Conservation (phyloP, 1,284 basidiomycete species). For the Flammula alnicola region DNA sequence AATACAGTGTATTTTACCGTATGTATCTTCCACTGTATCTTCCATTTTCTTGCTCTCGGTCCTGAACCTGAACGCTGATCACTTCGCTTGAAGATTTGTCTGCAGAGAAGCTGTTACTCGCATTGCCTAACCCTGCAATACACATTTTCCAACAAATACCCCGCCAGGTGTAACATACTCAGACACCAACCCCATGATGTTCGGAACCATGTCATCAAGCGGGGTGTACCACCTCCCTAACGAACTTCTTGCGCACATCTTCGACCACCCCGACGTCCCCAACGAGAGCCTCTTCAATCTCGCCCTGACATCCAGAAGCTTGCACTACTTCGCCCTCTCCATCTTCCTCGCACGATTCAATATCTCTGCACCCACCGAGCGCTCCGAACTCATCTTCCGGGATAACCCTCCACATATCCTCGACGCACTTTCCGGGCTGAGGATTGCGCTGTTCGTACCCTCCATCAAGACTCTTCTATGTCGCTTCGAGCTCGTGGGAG, state of each 20-base stretch:
- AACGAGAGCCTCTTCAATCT: slow-evolving; percentile 17
- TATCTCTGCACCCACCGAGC: slow-evolving; percentile 18
- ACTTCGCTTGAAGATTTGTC: too few relatives aligned
- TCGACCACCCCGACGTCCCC: slow-evolving; percentile 18
- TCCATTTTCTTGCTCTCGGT: too few relatives aligned
- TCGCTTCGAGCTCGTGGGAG: slow-evolving; percentile 18
- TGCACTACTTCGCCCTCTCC: slow-evolving; percentile 22
- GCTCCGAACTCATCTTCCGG: slow-evolving; percentile 17
- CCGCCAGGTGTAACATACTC: too few relatives aligned
- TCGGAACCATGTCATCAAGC: neutral
- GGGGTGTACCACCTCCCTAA: slow-evolving; percentile 23
- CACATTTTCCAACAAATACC: too few relatives aligned
- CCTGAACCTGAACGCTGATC: too few relatives aligned
- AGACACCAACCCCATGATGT: too few relatives aligned
- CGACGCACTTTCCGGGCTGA: slow-evolving; percentile 22
- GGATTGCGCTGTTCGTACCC: slow-evolving; percentile 19
- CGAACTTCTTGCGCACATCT: slow-evolving; percentile 25
- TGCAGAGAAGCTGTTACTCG: too few relatives aligned
- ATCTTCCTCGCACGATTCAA: slow-evolving; percentile 20
- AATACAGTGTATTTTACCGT: too few relatives aligned
- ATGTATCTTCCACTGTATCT: too few relatives aligned
- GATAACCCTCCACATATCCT: slow-evolving; percentile 7
- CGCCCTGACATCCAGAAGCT: slow-evolving; percentile 17
- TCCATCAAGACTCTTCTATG: slow-evolving; percentile 19
- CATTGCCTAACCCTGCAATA: too few relatives aligned